phyloP scores from a whole-genome alignment of 2,329 filamentous ascomycete species.

The Cytospora mali region DNA sequence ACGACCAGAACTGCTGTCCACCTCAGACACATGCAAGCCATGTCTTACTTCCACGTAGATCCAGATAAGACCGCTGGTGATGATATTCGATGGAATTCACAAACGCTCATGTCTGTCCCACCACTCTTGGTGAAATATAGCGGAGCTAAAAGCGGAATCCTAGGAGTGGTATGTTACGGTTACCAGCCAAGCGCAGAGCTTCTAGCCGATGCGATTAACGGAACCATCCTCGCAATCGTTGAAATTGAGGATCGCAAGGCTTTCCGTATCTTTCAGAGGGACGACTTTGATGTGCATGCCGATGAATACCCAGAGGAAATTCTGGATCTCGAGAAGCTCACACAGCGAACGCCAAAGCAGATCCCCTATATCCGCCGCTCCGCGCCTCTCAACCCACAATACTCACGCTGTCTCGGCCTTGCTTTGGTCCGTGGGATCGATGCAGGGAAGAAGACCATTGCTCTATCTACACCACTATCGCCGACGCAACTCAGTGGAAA shows the following conservation, averaged over 20 bases:
- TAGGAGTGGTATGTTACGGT: constrained; percentile 70
- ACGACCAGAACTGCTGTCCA: constrained; percentile 65
- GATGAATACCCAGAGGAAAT: constrained; percentile 15
- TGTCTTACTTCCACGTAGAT: constrained; percentile 73
- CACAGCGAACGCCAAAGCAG: constrained; percentile 51
- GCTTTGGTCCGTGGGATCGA: constrained; percentile 74
- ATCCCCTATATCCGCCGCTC: constrained; percentile 64
- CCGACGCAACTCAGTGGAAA: constrained; percentile 44
- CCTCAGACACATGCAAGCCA: constrained; percentile 72
- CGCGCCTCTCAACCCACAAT: constrained; percentile 60
- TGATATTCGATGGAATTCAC: constrained; percentile 50
- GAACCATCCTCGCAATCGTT: constrained; percentile 69
- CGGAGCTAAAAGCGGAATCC: constrained; percentile 53
- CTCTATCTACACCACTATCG: constrained; percentile 66
- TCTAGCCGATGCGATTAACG: constrained; percentile 68
- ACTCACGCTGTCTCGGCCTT: constrained; percentile 63
- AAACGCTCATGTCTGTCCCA: constrained; percentile 56
- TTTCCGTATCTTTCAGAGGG: constrained; percentile 40
- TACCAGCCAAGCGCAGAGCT: constrained; percentile 62
- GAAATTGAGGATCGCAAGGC: constrained; percentile 58
- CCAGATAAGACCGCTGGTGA: constrained; percentile 18
- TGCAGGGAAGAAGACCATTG: constrained; percentile 51
- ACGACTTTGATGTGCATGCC: not conserved
- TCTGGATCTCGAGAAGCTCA: constrained; percentile 28
- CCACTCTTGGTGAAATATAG: constrained; percentile 67